These are phyloP conservation scores for Flaveria linearis DNA, from an alignment of 129 eudicot genomes.

Conservation along the genomic window DNA sequence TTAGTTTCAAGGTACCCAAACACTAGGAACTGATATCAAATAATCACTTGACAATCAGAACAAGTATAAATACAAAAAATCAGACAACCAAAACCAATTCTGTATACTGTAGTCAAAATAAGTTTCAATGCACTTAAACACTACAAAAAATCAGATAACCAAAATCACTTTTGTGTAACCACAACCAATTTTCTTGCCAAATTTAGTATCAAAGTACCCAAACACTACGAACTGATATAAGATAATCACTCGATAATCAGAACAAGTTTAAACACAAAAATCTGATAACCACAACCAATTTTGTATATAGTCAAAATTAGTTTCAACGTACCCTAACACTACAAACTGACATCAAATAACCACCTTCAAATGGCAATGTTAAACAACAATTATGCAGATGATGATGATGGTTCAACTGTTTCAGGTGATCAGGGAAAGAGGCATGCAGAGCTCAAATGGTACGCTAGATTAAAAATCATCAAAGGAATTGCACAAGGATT, in stretches of 20 bases:
- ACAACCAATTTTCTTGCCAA: background rate
- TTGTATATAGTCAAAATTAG: background rate
- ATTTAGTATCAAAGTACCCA: too few relatives aligned
- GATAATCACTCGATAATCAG: background rate
- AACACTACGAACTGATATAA: too few relatives aligned
- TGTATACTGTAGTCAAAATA: background rate
- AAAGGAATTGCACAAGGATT: slow-evolving; percentile 70
- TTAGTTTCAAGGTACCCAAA: background rate
- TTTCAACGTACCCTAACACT: background rate
- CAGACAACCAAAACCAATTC: background rate
- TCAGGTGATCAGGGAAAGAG: slow-evolving; percentile 57
- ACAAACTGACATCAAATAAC: background rate
- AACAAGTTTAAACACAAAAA: background rate
- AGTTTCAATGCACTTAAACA: background rate
- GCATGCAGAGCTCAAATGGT: slow-evolving; percentile 67
- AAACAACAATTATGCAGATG: background rate
- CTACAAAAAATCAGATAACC: background rate
- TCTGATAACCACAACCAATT: background rate
- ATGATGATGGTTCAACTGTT: slow-evolving; percentile 4
- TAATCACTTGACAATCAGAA: background rate
- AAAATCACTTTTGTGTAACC: background rate
- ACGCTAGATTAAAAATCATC: slow-evolving; percentile 54
- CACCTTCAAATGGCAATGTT: background rate
- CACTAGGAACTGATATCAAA: background rate
- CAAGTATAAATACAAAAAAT: background rate